These are phyloP conservation scores for Phytophthora meadii DNA, from an alignment of 352 stramenopile species.

Conservation along the genomic window DNA sequence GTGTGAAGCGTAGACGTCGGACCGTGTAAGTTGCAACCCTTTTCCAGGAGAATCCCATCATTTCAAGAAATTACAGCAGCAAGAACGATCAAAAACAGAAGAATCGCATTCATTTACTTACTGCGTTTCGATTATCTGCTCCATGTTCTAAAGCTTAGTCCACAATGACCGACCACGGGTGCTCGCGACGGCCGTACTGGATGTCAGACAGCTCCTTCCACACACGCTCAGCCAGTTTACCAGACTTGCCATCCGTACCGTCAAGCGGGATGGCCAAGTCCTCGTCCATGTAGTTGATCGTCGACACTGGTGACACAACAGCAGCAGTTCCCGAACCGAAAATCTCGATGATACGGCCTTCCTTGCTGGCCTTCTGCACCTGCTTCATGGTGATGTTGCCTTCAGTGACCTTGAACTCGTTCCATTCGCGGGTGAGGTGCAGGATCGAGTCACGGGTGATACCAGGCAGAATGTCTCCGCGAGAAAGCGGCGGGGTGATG, in stretches of 20 bases:
- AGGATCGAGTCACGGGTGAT: slow-evolving; percentile 97
- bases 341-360: slow-evolving; percentile 93
- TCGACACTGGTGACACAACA: slow-evolving; percentile 94
- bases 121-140: slow-evolving; percentile 12
- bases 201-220: slow-evolving; percentile 93
- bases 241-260: slow-evolving; percentile 83
- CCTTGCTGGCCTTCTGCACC: slow-evolving; percentile 91
- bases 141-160: slow-evolving; percentile 37
- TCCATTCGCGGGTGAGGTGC: slow-evolving; percentile 90
- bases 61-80: background rate
- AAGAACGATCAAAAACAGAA: slow-evolving; percentile 22
- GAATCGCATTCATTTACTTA: slow-evolving; percentile 40
- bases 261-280: slow-evolving; percentile 93
- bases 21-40: background rate
- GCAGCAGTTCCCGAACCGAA: slow-evolving; percentile 97
- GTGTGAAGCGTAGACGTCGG: slow-evolving; percentile 1
- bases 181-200: slow-evolving; percentile 66
- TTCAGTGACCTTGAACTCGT: slow-evolving; percentile 95
- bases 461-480: slow-evolving; percentile 97
- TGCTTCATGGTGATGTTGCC: slow-evolving; percentile 95
- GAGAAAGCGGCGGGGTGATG: slow-evolving; percentile 94
- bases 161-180: slow-evolving; percentile 62
- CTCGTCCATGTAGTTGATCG: slow-evolving; percentile 94
- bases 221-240: slow-evolving; percentile 87
- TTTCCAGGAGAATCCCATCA: no score